phyloP scores from a whole-genome alignment of 2,329 filamentous ascomycete genomes.

The Cyphellophora attinorum region DNA sequence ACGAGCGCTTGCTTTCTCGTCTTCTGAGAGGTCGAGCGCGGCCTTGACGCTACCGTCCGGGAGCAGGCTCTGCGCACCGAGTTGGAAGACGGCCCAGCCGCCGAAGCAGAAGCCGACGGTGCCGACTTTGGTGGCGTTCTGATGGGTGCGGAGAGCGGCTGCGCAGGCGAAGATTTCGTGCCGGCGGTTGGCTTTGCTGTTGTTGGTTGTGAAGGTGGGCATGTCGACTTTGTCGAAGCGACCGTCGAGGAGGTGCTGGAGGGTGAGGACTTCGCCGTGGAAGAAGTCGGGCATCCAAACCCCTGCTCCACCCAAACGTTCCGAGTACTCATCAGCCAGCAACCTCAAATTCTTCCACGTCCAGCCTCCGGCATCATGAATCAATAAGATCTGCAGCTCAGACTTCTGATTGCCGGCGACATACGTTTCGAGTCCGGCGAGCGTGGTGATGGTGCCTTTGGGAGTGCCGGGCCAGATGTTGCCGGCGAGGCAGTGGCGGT shows the following conservation, averaged over 20 bases:
- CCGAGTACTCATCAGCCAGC: slow-evolving; percentile 37
- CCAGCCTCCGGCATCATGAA: slow-evolving; percentile 40
- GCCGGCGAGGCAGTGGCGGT: slow-evolving; percentile 15
- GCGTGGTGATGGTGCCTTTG: slow-evolving; percentile 22
- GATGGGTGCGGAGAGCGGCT: slow-evolving; percentile 23
- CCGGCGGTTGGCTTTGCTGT: slow-evolving; percentile 19
- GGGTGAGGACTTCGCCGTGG: slow-evolving; percentile 24
- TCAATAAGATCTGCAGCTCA: slow-evolving; percentile 33
- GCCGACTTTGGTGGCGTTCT: slow-evolving; percentile 31
- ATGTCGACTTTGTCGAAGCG: slow-evolving; percentile 29
- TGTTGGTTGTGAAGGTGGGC: slow-evolving; percentile 10
- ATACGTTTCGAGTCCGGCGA: slow-evolving; percentile 27
- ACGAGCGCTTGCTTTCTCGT: neutral
- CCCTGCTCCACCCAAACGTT: slow-evolving; percentile 31
- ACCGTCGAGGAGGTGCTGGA: slow-evolving; percentile 21
- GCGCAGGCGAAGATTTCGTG: slow-evolving; percentile 33
- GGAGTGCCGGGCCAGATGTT: slow-evolving; percentile 34
- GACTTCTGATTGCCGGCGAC: slow-evolving; percentile 26
- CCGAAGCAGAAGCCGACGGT: slow-evolving; percentile 41
- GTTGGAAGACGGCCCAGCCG: slow-evolving; percentile 36
- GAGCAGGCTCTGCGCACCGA: slow-evolving; percentile 30
- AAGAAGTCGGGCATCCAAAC: slow-evolving; percentile 37
- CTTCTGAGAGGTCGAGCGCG: too few species aligned
- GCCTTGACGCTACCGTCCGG: slow-evolving; percentile 9
- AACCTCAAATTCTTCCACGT: slow-evolving; percentile 33